Conservation (phyloP, 768 basidiomycete genomes). For the Myochromella boudieri region DNA sequence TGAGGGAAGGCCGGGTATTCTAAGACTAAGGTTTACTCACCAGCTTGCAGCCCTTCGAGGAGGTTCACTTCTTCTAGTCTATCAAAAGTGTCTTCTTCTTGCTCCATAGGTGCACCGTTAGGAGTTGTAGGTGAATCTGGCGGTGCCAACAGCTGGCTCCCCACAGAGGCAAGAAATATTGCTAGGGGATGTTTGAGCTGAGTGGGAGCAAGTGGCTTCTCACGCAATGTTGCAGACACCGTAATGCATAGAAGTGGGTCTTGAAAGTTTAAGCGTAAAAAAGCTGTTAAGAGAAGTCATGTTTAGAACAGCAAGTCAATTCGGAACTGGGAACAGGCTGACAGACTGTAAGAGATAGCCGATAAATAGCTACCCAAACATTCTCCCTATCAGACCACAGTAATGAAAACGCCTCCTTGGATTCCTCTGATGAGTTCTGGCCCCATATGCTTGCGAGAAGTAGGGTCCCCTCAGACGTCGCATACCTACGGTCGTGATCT, state of each 20-base stretch:
- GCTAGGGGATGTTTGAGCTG: slow-evolving; percentile 45
- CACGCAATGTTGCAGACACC: slow-evolving; percentile 82
- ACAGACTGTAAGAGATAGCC: slow-evolving; percentile 78
- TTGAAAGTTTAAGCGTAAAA: slow-evolving; percentile 62
- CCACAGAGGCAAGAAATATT: slow-evolving; percentile 35
- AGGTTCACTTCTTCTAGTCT: slow-evolving; percentile 57
- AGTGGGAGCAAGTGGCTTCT: slow-evolving; percentile 56
- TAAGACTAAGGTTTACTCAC: slow-evolving; percentile 33
- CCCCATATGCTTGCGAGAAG: slow-evolving; percentile 79
- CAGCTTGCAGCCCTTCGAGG: slow-evolving; percentile 63
- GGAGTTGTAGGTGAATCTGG: slow-evolving; percentile 32
- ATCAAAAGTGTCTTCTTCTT: slow-evolving; percentile 38
- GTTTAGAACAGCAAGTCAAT: background rate
- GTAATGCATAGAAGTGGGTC: slow-evolving; percentile 86
- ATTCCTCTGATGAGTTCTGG: slow-evolving; percentile 44
- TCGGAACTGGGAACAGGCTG: slow-evolving; percentile 29
- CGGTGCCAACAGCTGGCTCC: slow-evolving; percentile 32
- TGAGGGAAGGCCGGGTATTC: background rate
- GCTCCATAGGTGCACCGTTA: slow-evolving; percentile 26
- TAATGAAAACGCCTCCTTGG: slow-evolving; percentile 59
- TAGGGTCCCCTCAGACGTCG: slow-evolving; percentile 72
- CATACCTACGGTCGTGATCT: slow-evolving; percentile 75
- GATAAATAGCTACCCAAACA: slow-evolving; percentile 81
- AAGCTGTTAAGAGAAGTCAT: slow-evolving; percentile 47
- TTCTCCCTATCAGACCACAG: slow-evolving; percentile 61